Conservation (phyloP, 2,329 filamentous ascomycete genomes). For the Epichloe sibirici region DNA sequence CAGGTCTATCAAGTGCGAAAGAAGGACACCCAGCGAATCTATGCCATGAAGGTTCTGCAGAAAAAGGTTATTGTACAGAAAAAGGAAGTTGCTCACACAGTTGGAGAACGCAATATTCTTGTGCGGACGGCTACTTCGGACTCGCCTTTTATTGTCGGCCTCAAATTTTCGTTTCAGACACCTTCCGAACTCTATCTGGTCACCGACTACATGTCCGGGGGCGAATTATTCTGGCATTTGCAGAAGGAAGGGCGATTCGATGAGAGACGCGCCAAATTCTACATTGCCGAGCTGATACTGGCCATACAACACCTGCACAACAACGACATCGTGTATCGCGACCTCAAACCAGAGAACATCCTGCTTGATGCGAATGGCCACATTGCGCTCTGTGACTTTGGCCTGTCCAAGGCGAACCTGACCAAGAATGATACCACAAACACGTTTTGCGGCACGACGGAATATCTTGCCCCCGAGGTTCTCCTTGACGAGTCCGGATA, state of each 20-base stretch:
- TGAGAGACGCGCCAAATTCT: constrained; percentile 92
- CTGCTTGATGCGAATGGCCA: constrained; percentile 93
- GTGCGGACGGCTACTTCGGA: constrained; percentile 92
- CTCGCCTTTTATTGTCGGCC: constrained; percentile 91
- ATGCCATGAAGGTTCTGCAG: constrained; percentile 97
- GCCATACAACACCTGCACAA: constrained; percentile 91
- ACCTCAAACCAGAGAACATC: constrained; percentile 96
- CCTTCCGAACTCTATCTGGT: constrained; percentile 95
- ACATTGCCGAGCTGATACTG: constrained; percentile 93
- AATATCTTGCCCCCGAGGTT: constrained; percentile 93
- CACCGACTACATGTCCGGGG: constrained; percentile 98
- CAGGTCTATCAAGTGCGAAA: constrained; percentile 98
- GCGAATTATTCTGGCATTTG: constrained; percentile 96
- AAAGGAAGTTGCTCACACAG: constrained; percentile 95
- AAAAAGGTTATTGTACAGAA: constrained; percentile 99
- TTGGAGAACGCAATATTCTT: constrained; percentile 93
- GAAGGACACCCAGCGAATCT: constrained; percentile 90
- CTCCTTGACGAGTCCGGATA: constrained; percentile 93
- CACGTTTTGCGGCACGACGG: constrained; percentile 96
- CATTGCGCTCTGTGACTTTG: constrained; percentile 95
- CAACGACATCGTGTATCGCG: constrained; percentile 95
- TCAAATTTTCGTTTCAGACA: constrained; percentile 98
- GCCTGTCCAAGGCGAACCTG: constrained; percentile 91
- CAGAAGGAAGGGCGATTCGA: constrained; percentile 95
- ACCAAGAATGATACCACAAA: constrained; percentile 97